Conservation (phyloP, 371 early-diverging fungal genomes). For the Rhizopus sp. region DNA sequence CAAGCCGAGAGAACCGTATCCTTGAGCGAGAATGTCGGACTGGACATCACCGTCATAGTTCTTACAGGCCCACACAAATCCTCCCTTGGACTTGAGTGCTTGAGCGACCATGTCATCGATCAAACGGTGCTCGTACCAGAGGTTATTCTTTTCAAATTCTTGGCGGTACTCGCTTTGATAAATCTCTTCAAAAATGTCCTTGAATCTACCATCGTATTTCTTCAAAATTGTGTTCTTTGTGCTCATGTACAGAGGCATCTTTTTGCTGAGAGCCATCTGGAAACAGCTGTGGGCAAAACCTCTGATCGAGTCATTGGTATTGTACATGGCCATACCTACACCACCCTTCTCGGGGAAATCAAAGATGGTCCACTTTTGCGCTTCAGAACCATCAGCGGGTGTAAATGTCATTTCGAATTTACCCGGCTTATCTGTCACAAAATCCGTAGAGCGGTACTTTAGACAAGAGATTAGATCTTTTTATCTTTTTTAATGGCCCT, state of each 20-base stretch:
- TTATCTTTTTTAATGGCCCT: no score
- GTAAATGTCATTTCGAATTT: slow-evolving; percentile 88
- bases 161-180: slow-evolving; percentile 79
- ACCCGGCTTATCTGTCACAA: slow-evolving; percentile 87
- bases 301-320: slow-evolving; percentile 86
- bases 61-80: slow-evolving; percentile 95
- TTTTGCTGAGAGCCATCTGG: slow-evolving; percentile 82
- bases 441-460: slow-evolving; percentile 94
- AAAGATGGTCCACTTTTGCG: slow-evolving; percentile 69
- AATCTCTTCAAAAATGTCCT: slow-evolving; percentile 93
- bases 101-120: slow-evolving; percentile 99
- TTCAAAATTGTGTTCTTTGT: slow-evolving; percentile 98
- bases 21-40: slow-evolving; percentile 95
- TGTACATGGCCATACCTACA: slow-evolving; percentile 96
- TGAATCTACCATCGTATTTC: slow-evolving; percentile 97
- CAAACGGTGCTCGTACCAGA: slow-evolving; percentile 97
- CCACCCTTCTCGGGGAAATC: slow-evolving; percentile 81
- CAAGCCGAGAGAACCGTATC: slow-evolving; percentile 87
- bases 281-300: slow-evolving; percentile 96
- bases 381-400: slow-evolving; percentile 75
- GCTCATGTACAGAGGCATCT: slow-evolving; percentile 92
- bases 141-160: slow-evolving; percentile 71
- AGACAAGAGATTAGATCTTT: slow-evolving; percentile 2
- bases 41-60: slow-evolving; percentile 97
- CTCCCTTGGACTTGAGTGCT: slow-evolving; percentile 92